Base-by-base conservation (phyloP, 371 early-diverging fungal genomes). In the Rhizopus stolonifer region DNA sequence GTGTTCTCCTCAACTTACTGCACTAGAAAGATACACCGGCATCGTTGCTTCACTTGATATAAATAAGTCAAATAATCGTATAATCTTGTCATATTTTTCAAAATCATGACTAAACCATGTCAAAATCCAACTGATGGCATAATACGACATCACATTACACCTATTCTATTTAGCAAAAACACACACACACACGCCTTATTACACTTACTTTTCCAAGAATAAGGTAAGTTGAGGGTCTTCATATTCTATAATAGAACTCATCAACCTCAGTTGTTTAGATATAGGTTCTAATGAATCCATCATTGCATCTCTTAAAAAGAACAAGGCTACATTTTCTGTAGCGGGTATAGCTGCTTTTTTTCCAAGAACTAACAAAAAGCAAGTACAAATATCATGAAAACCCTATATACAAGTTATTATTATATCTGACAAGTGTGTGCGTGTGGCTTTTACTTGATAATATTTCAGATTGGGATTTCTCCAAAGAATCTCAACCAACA, bases 41-140 rank as follows among this genome's bases (percentile, higher is more conserved):
- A 89, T 87, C 40, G 89, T 66, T 0, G 92, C 89, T 38, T 82
- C 80, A 56, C 81, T 82, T 18, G 86, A 78, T 1, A 94, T 64
- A 22, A 93, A 84, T 26, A 91, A 69, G 58, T 94, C 93, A 60
- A 84, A 90, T 10, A 94, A 61, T 17, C 93, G 80, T 32, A 83
- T 67, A 19, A 87, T 72, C 31, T 75, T 77, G 34, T 64, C 67
- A 40, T 87, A 80, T 56, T 76, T 73, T 22, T 67, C 65, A 32
- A 93, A 53, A 59, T 92, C 86, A 62, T 94, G 94, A 19, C 88
- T 84, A 58, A 83, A 90, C 94, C 94, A 94, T 10, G 93, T 90
- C 33, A 93, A 67, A 34, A 92, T 72, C 93, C 93, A 93, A 58
- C 88, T 86, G 32, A 94, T 60, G 11, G 87, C 87, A 66, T 89